Percentiles rank a stretch among this genome's conserved stretches.
phyloP scores from a whole-genome alignment of 2,329 filamentous ascomycete genomes.

The Colletotrichum limetticola region DNA sequence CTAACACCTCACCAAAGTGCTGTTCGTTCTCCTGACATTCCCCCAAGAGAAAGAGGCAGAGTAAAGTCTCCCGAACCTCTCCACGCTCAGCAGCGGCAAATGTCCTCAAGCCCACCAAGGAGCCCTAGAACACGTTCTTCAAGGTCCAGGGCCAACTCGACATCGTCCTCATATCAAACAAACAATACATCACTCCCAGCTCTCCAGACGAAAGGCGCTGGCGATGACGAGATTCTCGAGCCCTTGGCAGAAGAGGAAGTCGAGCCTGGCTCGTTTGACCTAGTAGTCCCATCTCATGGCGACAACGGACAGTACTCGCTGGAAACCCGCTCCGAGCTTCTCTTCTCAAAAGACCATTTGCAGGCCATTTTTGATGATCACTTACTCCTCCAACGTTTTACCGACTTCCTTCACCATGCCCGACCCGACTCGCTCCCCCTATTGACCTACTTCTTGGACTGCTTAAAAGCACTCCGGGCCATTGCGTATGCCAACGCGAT shows the following conservation, averaged over 20 bases:
- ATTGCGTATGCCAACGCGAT: constrained; percentile 79
- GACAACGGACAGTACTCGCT: constrained; percentile 57
- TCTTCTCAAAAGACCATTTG: constrained; percentile 75
- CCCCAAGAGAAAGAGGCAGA: constrained; percentile 14
- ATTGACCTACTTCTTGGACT: constrained; percentile 77
- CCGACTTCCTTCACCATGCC: constrained; percentile 69
- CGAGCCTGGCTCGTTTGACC: constrained; percentile 51
- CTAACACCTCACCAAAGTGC: not conserved
- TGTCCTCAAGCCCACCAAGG: constrained; percentile 40
- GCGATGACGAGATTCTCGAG: constrained; percentile 45
- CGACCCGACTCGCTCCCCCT: constrained; percentile 72
- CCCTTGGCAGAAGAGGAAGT: constrained; percentile 49
- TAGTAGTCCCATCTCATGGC: constrained; percentile 40
- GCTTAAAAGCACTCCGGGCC: constrained; percentile 76
- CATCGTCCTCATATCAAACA: constrained; percentile 42
- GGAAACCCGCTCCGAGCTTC: constrained; percentile 71
- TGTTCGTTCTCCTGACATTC: constrained; percentile 1
- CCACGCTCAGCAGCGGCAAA: constrained; percentile 34
- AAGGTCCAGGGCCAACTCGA: constrained; percentile 42
- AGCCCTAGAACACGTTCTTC: constrained; percentile 42
- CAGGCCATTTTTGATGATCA: constrained; percentile 73
- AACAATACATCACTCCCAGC: constrained; percentile 37
- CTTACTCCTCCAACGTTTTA: constrained; percentile 72
- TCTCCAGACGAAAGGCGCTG: constrained; percentile 38
- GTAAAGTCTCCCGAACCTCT: constrained; percentile 33